Conservation (phyloP, 495 filamentous ascomycete species). For the Penicillium alfredii region DNA sequence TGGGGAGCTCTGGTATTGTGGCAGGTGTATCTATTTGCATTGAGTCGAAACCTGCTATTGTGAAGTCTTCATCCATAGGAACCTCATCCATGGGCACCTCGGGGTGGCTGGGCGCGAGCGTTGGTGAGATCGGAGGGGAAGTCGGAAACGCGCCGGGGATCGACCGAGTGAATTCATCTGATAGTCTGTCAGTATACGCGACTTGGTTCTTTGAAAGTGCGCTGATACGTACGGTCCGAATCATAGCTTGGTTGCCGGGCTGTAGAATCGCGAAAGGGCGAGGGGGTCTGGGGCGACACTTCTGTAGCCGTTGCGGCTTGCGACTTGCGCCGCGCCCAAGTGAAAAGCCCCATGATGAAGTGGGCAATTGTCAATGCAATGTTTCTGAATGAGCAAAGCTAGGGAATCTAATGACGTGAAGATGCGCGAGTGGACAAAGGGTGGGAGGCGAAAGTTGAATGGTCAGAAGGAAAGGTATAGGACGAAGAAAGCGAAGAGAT, state of each 20-base stretch:
- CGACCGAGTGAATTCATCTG: constrained; percentile 2
- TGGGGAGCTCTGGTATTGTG: constrained; percentile 9
- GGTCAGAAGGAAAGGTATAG: neutral
- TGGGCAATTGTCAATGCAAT: neutral
- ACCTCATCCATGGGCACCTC: neutral
- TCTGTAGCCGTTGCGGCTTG: neutral
- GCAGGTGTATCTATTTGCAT: constrained; percentile 12
- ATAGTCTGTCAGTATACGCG: constrained; percentile 1
- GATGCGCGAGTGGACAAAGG: neutral
- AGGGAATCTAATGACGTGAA: neutral
- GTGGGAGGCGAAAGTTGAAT: constrained; percentile 2
- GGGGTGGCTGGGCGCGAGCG: constrained; percentile 8
- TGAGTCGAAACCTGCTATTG: constrained; percentile 3
- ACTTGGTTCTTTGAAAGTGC: no score
- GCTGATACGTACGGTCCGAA: no score
- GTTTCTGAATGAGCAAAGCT: neutral
- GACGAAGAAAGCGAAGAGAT: neutral
- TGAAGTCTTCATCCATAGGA: constrained; percentile 2
- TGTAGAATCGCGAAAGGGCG: neutral
- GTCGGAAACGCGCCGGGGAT: constrained; percentile 21
- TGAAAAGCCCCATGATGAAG: constrained; percentile 7
- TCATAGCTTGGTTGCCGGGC: no score
- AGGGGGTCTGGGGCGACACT: neutral
- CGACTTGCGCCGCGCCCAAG: constrained; percentile 4
- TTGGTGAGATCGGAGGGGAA: constrained; percentile 15